Base-by-base conservation (phyloP, 208 protist species). In the Willaertia magna region DNA sequence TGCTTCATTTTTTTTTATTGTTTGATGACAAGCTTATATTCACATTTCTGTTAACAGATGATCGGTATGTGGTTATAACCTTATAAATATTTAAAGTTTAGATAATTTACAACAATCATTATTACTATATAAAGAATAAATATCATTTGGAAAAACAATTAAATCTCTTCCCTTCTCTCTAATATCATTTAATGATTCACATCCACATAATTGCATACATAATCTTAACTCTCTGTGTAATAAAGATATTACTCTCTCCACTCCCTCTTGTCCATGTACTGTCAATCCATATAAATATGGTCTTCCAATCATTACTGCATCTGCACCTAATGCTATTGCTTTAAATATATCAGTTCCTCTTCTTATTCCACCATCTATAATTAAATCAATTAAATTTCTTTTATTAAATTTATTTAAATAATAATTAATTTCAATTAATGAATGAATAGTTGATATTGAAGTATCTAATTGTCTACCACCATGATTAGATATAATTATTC, bases 281-380 rank as follows among this genome's bases (percentile, higher is more conserved):
- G 84, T 7, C 12, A 91, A 39, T 42, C 78, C 85, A 75, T 87
- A 91, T 2, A 91, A 44, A 4, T 74, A 43, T 1, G 89, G 89
- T 46, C 88, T 86, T 61, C 89, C 89, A 74, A 91, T 48, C 42
- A 85, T 51, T 44, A 91, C 83, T 16, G 83, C 84, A 55, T 87
- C 67, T 18, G 89, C 89, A 82, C 89, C 89, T 14, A 86, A 74
- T 30, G 76, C 47, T 20, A 91, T 48, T 39, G 89, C 89, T 26
- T 91, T 91, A 11, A 91, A 40, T 4, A 91, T 43, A 55, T 91
- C 89, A 0, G 89, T 90, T 59, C 89, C 89, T 43, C 89, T 20
- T 59, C 89, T 26, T 14, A 91, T 90, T 44, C 89, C 89, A 48
- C 89, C 89, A 79, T 91, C 89, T 16, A 91, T 22, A 48, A 87